Base-by-base conservation (phyloP, 495 filamentous ascomycete genomes). In the Neurospora sp. region DNA sequence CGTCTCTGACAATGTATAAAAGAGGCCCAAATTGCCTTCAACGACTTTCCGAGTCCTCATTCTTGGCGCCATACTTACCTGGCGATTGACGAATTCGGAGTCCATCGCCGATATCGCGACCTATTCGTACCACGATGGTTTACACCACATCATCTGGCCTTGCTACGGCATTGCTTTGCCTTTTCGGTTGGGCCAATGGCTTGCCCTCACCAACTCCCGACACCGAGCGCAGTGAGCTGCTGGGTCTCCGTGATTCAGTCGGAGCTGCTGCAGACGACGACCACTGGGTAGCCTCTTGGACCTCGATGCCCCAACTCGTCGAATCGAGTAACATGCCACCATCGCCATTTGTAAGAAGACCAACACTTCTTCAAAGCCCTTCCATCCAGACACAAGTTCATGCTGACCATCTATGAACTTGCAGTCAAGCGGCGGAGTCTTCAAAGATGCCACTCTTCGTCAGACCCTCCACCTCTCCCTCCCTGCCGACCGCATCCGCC, bases 281-380 rank as follows among this genome's bases (percentile, higher is more conserved):
- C 35, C 88, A 90, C 73, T 93, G 91, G 91, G 88, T 91, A 9
- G 84, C 85, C 73, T 88, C 88, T 2, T 92, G 90, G 90, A 86
- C 88, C 0, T 83, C 88, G 9, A 92, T 91, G 90, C 89, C 90
- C 4, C 90, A 92, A 80, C 78, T 90, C 18, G 88, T 88, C 6
- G 90, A 93, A 75, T 85, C 84, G 38, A 84, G 79, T 72, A 91
- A 91, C 76, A 83, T 92, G 70, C 90, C 90, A 12, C 86, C 87
- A 1, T 76, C 84, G 2, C 88, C 88, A 41, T 92, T 88, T 77
- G 89, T 91, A 84, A 41, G 87, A 80, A 42, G 11, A 62, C 46
- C 27, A 71, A 35, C 18, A 23, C 72, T 23, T 16, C 18, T 3
- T 31, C 11, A 39, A 7, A 4, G 11, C 4, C 39, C 27, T 49